These are phyloP conservation scores for Ceratocystis eucalypticola DNA, from an alignment of 2,329 filamentous ascomycete species.

Conservation along the genomic window DNA sequence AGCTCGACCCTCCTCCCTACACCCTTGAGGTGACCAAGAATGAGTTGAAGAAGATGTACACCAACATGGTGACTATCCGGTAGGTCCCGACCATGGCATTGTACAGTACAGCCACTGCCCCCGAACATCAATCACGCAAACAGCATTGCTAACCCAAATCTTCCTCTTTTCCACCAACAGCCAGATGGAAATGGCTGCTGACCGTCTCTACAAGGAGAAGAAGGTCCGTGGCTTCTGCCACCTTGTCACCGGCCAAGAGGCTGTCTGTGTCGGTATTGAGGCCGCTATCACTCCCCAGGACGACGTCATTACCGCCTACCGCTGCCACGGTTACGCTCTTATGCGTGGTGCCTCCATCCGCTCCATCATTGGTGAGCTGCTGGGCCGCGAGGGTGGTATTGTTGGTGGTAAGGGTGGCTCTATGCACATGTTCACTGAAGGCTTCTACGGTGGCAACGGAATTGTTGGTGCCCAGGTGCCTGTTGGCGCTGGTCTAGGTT, in stretches of 20 bases:
- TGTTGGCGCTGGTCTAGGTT: constrained; percentile 89
- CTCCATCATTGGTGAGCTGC: constrained; percentile 88
- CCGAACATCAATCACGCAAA: neutral
- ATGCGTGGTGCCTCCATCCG: constrained; percentile 89
- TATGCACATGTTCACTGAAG: constrained; percentile 99
- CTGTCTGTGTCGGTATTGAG: constrained; percentile 92
- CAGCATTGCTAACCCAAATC: neutral
- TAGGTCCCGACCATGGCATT: constrained; percentile 31
- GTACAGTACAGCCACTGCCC: neutral
- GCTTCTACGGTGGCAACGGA: constrained; percentile 97
- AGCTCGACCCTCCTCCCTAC: constrained; percentile 91
- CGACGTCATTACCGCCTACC: constrained; percentile 94
- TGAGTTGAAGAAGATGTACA: constrained; percentile 98
- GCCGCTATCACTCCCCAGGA: constrained; percentile 84
- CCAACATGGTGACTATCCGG: constrained; percentile 90
- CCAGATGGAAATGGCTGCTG: constrained; percentile 99
- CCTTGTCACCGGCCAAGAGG: constrained; percentile 93
- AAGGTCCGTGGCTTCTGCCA: constrained; percentile 99
- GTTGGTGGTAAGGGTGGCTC: constrained; percentile 98
- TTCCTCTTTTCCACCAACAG: constrained; percentile 33
- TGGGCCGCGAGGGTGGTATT: constrained; percentile 91
- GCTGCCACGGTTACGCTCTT: constrained; percentile 94
- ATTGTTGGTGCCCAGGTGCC: constrained; percentile 98
- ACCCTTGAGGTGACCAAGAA: constrained; percentile 90
- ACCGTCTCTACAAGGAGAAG: constrained; percentile 99